A percentile compares a stretch with the other conserved stretches of the same genome.
Conservation (phyloP, 2,329 filamentous ascomycete species). For the Pseudocercospora fuligena region DNA sequence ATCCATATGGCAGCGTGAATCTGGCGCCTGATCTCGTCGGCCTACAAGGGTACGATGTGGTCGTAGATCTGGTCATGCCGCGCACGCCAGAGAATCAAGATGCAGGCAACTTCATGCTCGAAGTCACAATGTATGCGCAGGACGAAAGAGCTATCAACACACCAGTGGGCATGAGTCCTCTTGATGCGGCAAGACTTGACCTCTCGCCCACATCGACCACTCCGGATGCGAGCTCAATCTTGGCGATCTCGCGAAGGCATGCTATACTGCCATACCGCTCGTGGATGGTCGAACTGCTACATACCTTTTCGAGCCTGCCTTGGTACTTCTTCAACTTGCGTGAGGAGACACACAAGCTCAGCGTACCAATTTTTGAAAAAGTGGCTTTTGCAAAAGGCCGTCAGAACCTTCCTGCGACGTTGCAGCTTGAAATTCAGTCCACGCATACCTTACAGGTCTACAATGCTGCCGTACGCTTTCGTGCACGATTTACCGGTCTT, state of each 20-base stretch:
- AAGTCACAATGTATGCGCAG: conserved; percentile 67
- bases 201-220: conserved; percentile 23
- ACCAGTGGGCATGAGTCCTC: conserved; percentile 16
- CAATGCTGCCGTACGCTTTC: conserved; percentile 67
- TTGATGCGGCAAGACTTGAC: conserved; percentile 25
- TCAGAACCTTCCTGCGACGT: conserved; percentile 57
- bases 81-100: conserved; percentile 75
- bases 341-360: conserved; percentile 66
- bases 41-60: conserved; percentile 83
- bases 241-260: conserved; percentile 67
- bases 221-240: conserved; percentile 31
- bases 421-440: conserved; percentile 72
- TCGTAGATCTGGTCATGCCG: conserved; percentile 75
- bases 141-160: conserved; percentile 7
- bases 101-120: conserved; percentile 93
- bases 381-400: conserved; percentile 66
- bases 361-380: conserved; percentile 73
- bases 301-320: conserved; percentile 66
- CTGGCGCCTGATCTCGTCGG: conserved; percentile 63
- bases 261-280: conserved; percentile 81
- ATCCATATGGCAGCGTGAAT: conserved; percentile 58
- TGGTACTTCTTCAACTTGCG: conserved; percentile 71
- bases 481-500: conserved; percentile 73
- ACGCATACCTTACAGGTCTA: conserved; percentile 76
- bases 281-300: conserved; percentile 66